Evolutionary conservation across 495 filamentous ascomycete species (phyloP), one percentile per base, ranked within the genome.

Genomic region (Haplographium delicatum): DNA sequence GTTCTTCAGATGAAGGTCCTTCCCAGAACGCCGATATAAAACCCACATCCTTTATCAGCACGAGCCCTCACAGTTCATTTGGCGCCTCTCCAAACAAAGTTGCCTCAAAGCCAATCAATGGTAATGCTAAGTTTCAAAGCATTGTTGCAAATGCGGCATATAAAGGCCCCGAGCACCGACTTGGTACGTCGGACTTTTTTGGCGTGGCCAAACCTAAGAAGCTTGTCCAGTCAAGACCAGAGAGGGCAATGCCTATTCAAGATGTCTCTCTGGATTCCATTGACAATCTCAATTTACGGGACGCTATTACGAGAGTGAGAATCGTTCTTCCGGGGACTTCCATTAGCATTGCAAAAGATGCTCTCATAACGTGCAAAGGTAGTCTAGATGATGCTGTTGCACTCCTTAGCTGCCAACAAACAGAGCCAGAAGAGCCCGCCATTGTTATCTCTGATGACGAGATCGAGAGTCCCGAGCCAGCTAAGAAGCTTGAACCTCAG

Each of bases 21-120:
- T 15, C 13, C 16, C 18, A 11, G 2, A 49, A 23, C 4, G 57
- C 53, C 1, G 40, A 63, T 38, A 89, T 94, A 55, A 81, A 80
- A 44, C 86, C 88, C 7, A 77, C 84, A 0, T 81, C 71, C 33
- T 88, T 89, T 54, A 65, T 64, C 30, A n/a, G n/a, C n/a, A 50
- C 28, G 27, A 54, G 44, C 45, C 26, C 47, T n/a, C 31, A 51
- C 26, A 50, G 19, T 27, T 57, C 54, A 15, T 57, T 54, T 40
- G 50, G 41, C 7, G 13, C 18, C 2, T 38, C 26, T 5, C 4
- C 24, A 0, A 15, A 11, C 6, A 33, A 30, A 8, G 27, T 26
- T 15, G 13, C 53, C 22, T 25, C 58, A 5, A 54, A 40, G 13
- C 18, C 45, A 19, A n/a, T 34, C 11, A 58, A 44, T 43, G 56